Base-by-base conservation (phyloP, 164 flowering plant genomes). In the Chimonanthus salicifolius region DNA sequence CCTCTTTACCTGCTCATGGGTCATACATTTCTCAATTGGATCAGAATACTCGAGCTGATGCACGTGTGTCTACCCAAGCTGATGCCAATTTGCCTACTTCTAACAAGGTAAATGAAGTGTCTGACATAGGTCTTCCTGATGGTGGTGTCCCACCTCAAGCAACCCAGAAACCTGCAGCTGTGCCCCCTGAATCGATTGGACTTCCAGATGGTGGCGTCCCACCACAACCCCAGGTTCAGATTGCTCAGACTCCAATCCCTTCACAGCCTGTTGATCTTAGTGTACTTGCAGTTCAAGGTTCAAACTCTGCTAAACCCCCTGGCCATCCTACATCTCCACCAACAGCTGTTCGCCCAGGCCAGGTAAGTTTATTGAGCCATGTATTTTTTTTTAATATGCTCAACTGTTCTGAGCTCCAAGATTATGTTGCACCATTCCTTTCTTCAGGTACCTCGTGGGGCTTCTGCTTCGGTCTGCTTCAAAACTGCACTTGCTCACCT, bases 141-240 rank as follows among this genome's bases (percentile, higher is more conserved):
- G 92, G 94, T 65, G 94, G 94, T 51, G 80, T 87, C 47, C 94
- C 92, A 13, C 91, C 95, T 69, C 97, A 85, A 81, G 81, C 87
- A 9, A 66, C 51, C 47, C 68, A 33, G 44, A 47, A 33, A 18
- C 49, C 48, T 65, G 45, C 44, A 20, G 47, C 87, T 77, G 66
- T 74, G 71, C 71, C 86, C 18, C 71, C 81, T 71, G 91, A 84
- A 47, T 74, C 88, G 47, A 68, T 89, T 77, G 97, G 97, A 72
- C 89, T 93, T 75, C 92, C 98, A 44, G 98, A 88, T 84, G 99
- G 98, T 74, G 98, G 99, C 46, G 82, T 95, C 71, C 97, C 99
- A 54, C 97, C 98, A 18, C 97, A 90, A 81, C 71, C 87, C 5
- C 90, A 81, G 64, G 82, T 74, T 80, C 73, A 16, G 47, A 64